Evolutionary conservation across 768 basidiomycete genomes (phyloP).

Genomic region (Galerina marginata): DNA sequence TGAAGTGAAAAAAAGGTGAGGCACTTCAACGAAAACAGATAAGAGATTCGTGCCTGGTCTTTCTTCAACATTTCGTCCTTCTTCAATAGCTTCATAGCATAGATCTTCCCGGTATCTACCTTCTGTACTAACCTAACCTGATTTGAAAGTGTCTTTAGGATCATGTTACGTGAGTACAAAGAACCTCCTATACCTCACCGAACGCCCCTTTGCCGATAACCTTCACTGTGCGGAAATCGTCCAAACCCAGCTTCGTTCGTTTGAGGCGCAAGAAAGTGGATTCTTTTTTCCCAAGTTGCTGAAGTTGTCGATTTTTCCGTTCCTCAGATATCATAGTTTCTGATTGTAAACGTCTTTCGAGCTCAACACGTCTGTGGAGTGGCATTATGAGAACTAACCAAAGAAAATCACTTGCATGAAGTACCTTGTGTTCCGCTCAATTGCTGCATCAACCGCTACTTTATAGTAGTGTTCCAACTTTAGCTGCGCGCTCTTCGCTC

Average conservation of each 20-base stretch:
- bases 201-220: constrained; percentile 99
- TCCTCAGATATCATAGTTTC: constrained; percentile 80
- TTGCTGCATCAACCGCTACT: constrained; percentile 93
- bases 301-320: constrained; percentile 83
- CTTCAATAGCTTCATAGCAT: constrained; percentile 97
- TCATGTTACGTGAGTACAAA: background rate
- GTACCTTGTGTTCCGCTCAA: constrained; percentile 91
- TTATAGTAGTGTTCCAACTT: constrained; percentile 98
- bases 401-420: background rate
- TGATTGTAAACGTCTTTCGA: constrained; percentile 78
- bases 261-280: constrained; percentile 86
- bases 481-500: constrained; percentile 89
- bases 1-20: background rate
- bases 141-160: constrained; percentile 12
- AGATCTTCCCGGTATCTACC: constrained; percentile 95
- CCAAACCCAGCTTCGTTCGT: constrained; percentile 87
- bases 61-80: constrained; percentile 99
- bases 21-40: too few species aligned
- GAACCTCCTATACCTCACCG: constrained; percentile 72
- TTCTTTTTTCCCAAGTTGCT: constrained; percentile 86
- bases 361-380: constrained; percentile 74
- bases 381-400: background rate
- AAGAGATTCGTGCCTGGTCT: constrained; percentile 74
- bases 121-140: constrained; percentile 95
- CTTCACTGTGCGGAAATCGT: constrained; percentile 96